These are phyloP conservation scores for Fraxinus excelsior DNA, from an alignment of 257 asterid genomes.

Conservation along the genomic window DNA sequence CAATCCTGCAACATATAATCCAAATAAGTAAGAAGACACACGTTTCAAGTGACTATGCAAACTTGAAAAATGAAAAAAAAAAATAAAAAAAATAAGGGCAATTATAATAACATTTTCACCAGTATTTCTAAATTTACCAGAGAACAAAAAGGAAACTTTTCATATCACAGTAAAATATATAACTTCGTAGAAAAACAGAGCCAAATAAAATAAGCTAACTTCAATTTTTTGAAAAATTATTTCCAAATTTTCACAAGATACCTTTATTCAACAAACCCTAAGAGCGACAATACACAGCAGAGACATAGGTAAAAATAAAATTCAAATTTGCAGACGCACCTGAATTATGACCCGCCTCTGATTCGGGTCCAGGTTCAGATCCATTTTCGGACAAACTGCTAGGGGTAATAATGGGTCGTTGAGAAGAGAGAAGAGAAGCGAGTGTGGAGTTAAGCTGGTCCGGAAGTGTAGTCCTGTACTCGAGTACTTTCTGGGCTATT, in stretches of 20 bases:
- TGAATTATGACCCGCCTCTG: neutral
- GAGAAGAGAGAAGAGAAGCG: constrained; percentile 36
- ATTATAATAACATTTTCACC: neutral
- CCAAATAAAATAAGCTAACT: neutral
- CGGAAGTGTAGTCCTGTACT: constrained; percentile 30
- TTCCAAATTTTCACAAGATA: neutral
- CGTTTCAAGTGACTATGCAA: neutral
- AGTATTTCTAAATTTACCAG: neutral
- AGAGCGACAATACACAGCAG: neutral
- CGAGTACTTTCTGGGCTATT: constrained; percentile 35
- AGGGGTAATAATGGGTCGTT: constrained; percentile 24
- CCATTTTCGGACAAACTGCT: constrained; percentile 16
- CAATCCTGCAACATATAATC: neutral
- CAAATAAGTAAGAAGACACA: neutral
- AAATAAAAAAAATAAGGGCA: neutral
- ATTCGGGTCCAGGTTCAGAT: constrained; percentile 25
- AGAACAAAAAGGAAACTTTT: neutral
- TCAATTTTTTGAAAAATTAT: neutral
- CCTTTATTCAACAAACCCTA: neutral
- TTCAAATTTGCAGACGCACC: neutral
- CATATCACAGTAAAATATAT: neutral
- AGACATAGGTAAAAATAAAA: neutral
- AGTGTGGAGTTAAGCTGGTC: constrained; percentile 38
- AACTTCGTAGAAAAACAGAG: neutral
- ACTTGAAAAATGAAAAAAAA: neutral